These are phyloP conservation scores for Schwanniomyces pseudopolymorphus DNA, from an alignment of 805 yeast genomes.

Conservation along the genomic window DNA sequence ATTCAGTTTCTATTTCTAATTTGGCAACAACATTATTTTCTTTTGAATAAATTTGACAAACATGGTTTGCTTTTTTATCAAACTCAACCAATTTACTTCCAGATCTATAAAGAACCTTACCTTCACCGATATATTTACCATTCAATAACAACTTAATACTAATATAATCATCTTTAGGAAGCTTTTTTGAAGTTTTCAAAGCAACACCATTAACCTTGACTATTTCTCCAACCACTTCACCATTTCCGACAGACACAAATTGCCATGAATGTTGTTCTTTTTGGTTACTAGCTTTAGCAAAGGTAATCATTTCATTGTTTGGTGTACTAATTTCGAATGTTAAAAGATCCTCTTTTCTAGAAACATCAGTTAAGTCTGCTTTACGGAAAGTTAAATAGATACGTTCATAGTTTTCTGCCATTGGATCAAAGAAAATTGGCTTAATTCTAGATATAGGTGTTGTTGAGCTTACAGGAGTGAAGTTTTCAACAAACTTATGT, in stretches of 20 bases:
- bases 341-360: conserved; percentile 40
- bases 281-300: conserved; percentile 71
- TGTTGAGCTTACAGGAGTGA: conserved; percentile 29
- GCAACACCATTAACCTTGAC: conserved; percentile 63
- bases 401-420: conserved; percentile 59
- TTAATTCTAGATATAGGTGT: conserved; percentile 64
- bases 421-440: conserved; percentile 63
- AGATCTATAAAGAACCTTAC: conserved; percentile 50
- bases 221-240: conserved; percentile 71
- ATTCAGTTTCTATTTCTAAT: conserved; percentile 57
- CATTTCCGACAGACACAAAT: conserved; percentile 69
- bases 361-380: conserved; percentile 27
- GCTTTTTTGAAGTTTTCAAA: conserved; percentile 30
- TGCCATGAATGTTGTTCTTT: conserved; percentile 55
- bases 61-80: conserved; percentile 40
- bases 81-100: conserved; percentile 49
- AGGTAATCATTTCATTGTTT: conserved; percentile 47
- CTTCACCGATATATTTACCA: conserved; percentile 61
- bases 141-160: conserved; percentile 59
- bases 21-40: conserved; percentile 40
- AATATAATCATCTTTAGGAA: conserved; percentile 52
- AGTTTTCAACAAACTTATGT: conserved; percentile 35
- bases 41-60: conserved; percentile 43
- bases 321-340: conserved; percentile 56
- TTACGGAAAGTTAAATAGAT: conserved; percentile 60